A percentile compares a stretch with the other conserved stretches of the same genome.
These are phyloP conservation scores for Pythium sp. DNA, from an alignment of 352 stramenopile genomes.

Conservation along the genomic window DNA sequence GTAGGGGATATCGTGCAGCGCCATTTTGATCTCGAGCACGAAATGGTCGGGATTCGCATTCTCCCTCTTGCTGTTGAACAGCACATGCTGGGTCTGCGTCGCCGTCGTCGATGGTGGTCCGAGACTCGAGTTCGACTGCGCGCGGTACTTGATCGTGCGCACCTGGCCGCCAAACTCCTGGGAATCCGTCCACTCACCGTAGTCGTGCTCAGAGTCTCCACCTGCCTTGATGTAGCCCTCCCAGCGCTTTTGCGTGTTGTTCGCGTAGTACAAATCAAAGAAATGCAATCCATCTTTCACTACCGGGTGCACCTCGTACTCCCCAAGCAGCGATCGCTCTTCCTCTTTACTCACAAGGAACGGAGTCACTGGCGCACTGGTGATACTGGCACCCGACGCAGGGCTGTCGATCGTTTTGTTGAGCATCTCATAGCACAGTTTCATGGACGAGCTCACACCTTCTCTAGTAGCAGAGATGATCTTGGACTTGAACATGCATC, in stretches of 20 bases:
- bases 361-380: slow-evolving; percentile 34
- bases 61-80: slow-evolving; percentile 35
- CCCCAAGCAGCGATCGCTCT: slow-evolving; percentile 62
- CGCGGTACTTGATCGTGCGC: slow-evolving; percentile 71
- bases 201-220: slow-evolving; percentile 60
- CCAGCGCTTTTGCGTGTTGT: slow-evolving; percentile 50
- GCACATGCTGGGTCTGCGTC: slow-evolving; percentile 50
- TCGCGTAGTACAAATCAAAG: slow-evolving; percentile 72
- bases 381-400: slow-evolving; percentile 4
- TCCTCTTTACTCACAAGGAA: slow-evolving; percentile 73
- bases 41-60: slow-evolving; percentile 42
- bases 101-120: slow-evolving; percentile 63
- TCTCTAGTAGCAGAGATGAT: slow-evolving; percentile 81
- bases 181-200: slow-evolving; percentile 59
- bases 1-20: slow-evolving; percentile 76
- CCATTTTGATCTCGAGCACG: slow-evolving; percentile 60
- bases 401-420: slow-evolving; percentile 43
- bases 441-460: slow-evolving; percentile 48
- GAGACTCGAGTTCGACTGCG: slow-evolving; percentile 68
- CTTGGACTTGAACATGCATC: slow-evolving; percentile 89
- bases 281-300: slow-evolving; percentile 59
- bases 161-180: slow-evolving; percentile 56
- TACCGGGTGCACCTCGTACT: slow-evolving; percentile 55
- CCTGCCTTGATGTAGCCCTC: slow-evolving; percentile 50
- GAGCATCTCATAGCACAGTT: slow-evolving; percentile 59